Evolutionary conservation across 108 stramenopile genomes (phyloP), one percentile per base, ranked within the genome.

Genomic region (Poteriospumella lacustris): DNA sequence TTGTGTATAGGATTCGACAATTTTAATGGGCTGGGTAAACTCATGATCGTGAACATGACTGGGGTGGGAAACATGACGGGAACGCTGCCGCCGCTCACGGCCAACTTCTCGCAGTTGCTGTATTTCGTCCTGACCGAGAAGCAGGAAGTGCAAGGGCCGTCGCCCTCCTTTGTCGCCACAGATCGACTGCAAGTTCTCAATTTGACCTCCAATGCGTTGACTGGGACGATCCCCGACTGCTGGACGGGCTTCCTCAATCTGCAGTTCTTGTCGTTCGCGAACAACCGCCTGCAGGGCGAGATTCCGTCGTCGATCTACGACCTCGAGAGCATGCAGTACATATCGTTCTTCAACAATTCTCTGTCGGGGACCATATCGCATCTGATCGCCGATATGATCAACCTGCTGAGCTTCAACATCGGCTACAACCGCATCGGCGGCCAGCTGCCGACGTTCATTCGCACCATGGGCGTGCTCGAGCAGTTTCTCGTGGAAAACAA

Each of bases 101-200:
- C 3, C 36, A 64, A 64, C 31, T 64, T 64, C 60, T 64, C 60
- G 5, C 9, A 73, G 64, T 15, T 41, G 26, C 42, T 73, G 41
- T 73, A 26, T 5, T 73, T 73, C 29, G 31, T 73, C 3, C 26
- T 29, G 12, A n/a, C 31, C 9, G 41, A 33, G 36, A 56, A 73
- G 28, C 12, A 5, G 26, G 31, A 34, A 44, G 9, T 73, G 28
- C 36, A 73, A 5, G 70, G 70, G 3, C 36, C 70, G 9, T 15
- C 36, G 31, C 70, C 70, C 26, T 12, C 31, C 19, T 44, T 26
- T 3, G n/a, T n/a, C n/a, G n/a, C n/a, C n/a, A 26, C 47, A 5
- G 33, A 15, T 42, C 70, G 42, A 39, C 36, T 42, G 36, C 26
- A 26, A 5, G 43, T 42, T 73, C 42, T 73, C 26, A 52, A 73